Conservation (phyloP, 2,329 filamentous ascomycete genomes). For the Hypoxylon sp. region DNA sequence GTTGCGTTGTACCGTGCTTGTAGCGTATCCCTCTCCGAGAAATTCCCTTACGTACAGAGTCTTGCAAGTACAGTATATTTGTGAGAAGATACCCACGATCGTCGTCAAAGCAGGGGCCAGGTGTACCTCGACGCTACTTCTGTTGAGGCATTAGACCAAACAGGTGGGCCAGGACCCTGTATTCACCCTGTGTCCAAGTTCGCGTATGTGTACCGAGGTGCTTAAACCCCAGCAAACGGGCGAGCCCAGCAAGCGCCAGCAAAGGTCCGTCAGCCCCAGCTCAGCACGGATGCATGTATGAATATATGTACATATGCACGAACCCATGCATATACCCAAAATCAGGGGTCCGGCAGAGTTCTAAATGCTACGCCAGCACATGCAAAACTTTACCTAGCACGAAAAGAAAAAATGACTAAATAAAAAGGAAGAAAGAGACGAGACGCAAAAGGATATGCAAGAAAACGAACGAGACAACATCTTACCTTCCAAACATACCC, state of each 20-base stretch:
- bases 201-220: neutral
- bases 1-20: slow-evolving; percentile 2
- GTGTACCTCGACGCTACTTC: neutral
- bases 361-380: slow-evolving; percentile 24
- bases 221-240: too few relatives aligned
- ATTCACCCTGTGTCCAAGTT: neutral
- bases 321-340: neutral
- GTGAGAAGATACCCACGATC: neutral
- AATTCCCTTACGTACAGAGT: neutral
- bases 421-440: too few relatives aligned
- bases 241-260: too few relatives aligned
- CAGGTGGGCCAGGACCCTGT: neutral
- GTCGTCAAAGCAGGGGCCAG: neutral
- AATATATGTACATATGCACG: neutral
- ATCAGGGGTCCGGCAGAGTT: neutral
- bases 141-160: neutral
- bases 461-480: too few relatives aligned
- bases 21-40: neutral
- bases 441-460: neutral
- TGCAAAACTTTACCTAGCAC: slow-evolving; percentile 5
- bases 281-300: neutral
- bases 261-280: neutral
- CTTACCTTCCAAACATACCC: too few relatives aligned
- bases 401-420: neutral
- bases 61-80: too few relatives aligned